phyloP scores from a whole-genome alignment of 2,329 filamentous ascomycete species.

The Beauveria varroae region DNA sequence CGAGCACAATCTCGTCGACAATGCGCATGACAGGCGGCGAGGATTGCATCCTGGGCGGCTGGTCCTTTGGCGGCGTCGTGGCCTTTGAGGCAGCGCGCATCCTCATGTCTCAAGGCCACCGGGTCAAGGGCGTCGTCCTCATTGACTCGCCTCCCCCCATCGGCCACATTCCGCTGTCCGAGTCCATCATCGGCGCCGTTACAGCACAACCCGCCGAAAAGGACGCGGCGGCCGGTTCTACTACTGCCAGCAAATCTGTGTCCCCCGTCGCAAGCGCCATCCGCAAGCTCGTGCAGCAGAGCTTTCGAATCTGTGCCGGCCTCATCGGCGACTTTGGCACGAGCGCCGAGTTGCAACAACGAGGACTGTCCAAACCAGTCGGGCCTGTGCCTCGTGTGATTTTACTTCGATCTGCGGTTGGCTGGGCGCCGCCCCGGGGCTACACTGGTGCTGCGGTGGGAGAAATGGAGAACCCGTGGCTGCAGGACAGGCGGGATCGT shows the following conservation, averaged over 20 bases:
- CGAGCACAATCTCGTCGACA: neutral
- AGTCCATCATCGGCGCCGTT: conserved; percentile 13
- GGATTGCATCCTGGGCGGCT: conserved; percentile 35
- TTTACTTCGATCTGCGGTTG: neutral
- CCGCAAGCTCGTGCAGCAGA: neutral
- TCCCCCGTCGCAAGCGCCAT: neutral
- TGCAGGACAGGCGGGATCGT: neutral
- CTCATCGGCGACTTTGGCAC: neutral
- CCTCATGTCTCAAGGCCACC: conserved; percentile 28
- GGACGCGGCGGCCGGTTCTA: neutral
- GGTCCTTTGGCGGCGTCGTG: conserved; percentile 47
- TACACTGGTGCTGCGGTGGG: neutral
- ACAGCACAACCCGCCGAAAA: neutral
- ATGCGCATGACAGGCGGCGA: neutral
- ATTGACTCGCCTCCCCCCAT: conserved; percentile 37
- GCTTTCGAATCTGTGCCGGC: neutral
- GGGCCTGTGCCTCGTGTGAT: neutral
- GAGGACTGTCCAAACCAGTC: neutral
- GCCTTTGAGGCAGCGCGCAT: conserved; percentile 39
- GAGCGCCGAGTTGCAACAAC: neutral
- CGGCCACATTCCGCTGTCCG: conserved; percentile 39
- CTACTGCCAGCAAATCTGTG: too few species aligned
- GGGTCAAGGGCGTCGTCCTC: conserved; percentile 32
- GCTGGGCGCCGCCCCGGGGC: neutral
- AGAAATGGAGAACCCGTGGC: neutral